Percentiles rank a stretch among this genome's conserved stretches.
Evolutionary conservation across 169 alveolate species (phyloP).

Genomic region (Eimeria falciformis): DNA sequence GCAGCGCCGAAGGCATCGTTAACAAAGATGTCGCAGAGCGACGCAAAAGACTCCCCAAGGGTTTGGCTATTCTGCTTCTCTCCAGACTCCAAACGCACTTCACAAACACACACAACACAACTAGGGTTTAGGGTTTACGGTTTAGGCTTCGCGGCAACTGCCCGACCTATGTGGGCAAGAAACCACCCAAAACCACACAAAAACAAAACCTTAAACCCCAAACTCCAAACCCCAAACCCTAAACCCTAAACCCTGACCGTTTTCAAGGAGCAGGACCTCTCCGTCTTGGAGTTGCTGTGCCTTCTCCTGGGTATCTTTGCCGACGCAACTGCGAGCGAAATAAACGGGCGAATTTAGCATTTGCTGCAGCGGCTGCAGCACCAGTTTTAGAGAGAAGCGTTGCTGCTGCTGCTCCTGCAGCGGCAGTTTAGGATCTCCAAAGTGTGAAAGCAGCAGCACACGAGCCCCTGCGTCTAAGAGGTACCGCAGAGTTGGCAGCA

Average conservation of each 20-base stretch:
- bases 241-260: conserved; percentile 86
- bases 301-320: conserved; percentile 88
- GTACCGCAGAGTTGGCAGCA: conserved; percentile 94
- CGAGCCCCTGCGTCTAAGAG: conserved; percentile 94
- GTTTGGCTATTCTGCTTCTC: conserved; percentile 76
- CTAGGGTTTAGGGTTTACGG: neutral
- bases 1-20: conserved; percentile 99
- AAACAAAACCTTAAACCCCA: conserved; percentile 9
- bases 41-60: conserved; percentile 72
- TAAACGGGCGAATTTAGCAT: conserved; percentile 75
- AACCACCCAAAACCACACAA: neutral
- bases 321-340: conserved; percentile 94
- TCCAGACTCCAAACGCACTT: conserved; percentile 64
- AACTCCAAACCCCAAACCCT: conserved; percentile 22
- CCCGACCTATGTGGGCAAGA: too few relatives aligned
- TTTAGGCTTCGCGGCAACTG: too few relatives aligned
- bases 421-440: conserved; percentile 78
- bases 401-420: conserved; percentile 64
- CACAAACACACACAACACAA: neutral
- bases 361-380: conserved; percentile 70
- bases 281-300: conserved; percentile 89
- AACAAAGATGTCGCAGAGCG: conserved; percentile 95
- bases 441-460: conserved; percentile 86
- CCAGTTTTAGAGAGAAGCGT: neutral
- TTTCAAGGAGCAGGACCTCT: conserved; percentile 94